A percentile compares a stretch with the other conserved stretches of the same genome.
phyloP scores from a whole-genome alignment of 306 rosid genomes.

The Canavalia ensiformis region DNA sequence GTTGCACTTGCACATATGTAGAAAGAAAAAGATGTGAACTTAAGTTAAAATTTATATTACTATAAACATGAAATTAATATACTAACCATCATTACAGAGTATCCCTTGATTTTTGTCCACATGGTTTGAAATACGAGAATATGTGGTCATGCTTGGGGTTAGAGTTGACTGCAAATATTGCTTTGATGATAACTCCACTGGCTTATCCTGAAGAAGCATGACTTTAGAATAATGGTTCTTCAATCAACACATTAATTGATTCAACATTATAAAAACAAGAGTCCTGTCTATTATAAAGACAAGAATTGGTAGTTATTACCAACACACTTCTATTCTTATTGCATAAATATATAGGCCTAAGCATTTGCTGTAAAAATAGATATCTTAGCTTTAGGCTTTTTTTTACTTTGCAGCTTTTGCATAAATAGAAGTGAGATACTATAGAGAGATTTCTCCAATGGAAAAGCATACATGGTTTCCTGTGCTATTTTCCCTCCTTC shows the following conservation, averaged over 20 bases:
- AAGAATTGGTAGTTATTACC: neutral
- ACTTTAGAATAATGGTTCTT: conserved; percentile 68
- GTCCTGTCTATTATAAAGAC: conserved; percentile 11
- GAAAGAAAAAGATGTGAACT: neutral
- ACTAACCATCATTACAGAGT: conserved; percentile 77
- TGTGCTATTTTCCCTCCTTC: neutral
- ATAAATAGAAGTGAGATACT: neutral
- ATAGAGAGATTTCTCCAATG: conserved; percentile 2
- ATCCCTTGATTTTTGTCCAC: conserved; percentile 57
- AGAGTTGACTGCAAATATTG: conserved; percentile 59
- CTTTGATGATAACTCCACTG: conserved; percentile 69
- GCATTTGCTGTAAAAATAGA: conserved; percentile 23
- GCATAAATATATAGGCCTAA: conserved; percentile 29
- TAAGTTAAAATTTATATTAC: neutral
- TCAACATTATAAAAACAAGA: conserved; percentile 47
- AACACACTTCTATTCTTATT: neutral
- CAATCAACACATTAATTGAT: conserved; percentile 58
- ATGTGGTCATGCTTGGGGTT: conserved; percentile 57
- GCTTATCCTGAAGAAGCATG: conserved; percentile 83
- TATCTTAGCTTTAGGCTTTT: neutral
- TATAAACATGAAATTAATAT: conserved; percentile 1
- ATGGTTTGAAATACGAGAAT: conserved; percentile 59
- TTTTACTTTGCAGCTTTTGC: neutral
- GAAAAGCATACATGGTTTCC: neutral
- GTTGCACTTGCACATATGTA: neutral